phyloP scores from a whole-genome alignment of 2,329 filamentous ascomycete genomes.

The Arthroderma sp. region DNA sequence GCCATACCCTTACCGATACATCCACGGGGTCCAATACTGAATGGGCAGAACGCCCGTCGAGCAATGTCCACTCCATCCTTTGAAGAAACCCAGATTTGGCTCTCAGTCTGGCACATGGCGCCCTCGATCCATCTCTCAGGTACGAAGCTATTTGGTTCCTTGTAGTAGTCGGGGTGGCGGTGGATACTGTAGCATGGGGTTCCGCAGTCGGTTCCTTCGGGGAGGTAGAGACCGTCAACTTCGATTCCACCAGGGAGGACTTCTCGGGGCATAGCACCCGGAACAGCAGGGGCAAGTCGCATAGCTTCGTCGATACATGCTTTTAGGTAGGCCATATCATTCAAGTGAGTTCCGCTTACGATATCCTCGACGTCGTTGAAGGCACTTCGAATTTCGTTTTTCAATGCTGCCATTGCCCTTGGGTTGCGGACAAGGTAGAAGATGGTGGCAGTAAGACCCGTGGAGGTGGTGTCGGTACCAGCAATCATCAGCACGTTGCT shows the following conservation, averaged over 20 bases:
- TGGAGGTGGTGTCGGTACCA: constrained; percentile 31
- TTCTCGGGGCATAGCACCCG: constrained; percentile 18
- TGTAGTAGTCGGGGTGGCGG: constrained; percentile 21
- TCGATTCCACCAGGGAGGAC: constrained; percentile 17
- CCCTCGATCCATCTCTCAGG: constrained; percentile 27
- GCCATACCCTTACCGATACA: constrained; percentile 35
- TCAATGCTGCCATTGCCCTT: constrained; percentile 17
- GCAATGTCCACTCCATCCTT: constrained; percentile 35
- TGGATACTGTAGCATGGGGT: constrained; percentile 22
- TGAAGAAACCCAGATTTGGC: constrained; percentile 10
- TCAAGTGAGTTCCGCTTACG: constrained; percentile 19
- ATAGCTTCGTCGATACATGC: constrained; percentile 31
- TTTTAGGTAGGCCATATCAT: constrained; percentile 26
- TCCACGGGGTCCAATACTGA: constrained; percentile 30
- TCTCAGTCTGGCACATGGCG: constrained; percentile 8
- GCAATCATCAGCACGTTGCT: constrained; percentile 38
- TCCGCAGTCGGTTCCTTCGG: constrained; percentile 21
- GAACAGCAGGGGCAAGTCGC: constrained; percentile 21
- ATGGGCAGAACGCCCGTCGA: constrained; percentile 14
- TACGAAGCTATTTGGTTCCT: constrained; percentile 17
- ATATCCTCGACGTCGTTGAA: constrained; percentile 28
- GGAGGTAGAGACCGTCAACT: constrained; percentile 22
- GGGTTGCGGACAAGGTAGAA: constrained; percentile 30
- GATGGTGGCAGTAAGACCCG: constrained; percentile 23
- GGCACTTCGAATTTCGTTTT: constrained; percentile 21